Evolutionary conservation across 257 asterid species (phyloP), one percentile per base, ranked within the genome.

Genomic region (Penstemon eatonii): DNA sequence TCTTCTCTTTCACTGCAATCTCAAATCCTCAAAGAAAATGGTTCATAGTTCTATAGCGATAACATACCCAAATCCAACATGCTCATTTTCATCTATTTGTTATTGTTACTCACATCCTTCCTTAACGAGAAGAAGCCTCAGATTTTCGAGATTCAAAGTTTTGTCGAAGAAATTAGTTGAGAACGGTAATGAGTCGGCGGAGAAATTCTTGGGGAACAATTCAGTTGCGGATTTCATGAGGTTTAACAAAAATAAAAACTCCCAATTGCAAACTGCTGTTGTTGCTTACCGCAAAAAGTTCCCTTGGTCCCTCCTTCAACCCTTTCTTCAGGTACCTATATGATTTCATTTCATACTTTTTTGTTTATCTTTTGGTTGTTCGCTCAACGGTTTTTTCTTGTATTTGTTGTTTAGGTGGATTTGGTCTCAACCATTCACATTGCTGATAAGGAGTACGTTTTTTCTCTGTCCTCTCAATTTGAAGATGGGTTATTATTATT

Each of bases 211-310:
- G 74, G 78, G 76, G 72, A 87, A 79, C 75, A 93, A 87, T 74
- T 89, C 96, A 5, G 87, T 89, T 78, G 96, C 96, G 13, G 97
- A 94, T 79, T 94, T 90, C 85, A 94, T 91, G 97, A 84, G 97
- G 85, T 91, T 90, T 54, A 79, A 63, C 77, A 80, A 60, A 58
- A 84, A 78, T 36, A 59, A 44, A 44, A 74, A 80, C 52, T 81
- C 95, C 63, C 91, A 90, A 80, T 75, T 93, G 85, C 99, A 93
- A 76, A 93, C 97, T 6, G 96, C 97, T 44, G 85, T 94, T 5
- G 96, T 94, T 41, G 64, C 76, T 63, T 94, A 90, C 57, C 85
- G 96, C 66, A 94, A 94, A 81, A 88, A 81, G 86, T 91, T 90
- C 64, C 99, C 99, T 18, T 93, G 96, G 97, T 90, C 91, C 73